These are phyloP conservation scores for Termitomyces sp. DNA, from an alignment of 768 basidiomycete genomes.

Conservation along the genomic window DNA sequence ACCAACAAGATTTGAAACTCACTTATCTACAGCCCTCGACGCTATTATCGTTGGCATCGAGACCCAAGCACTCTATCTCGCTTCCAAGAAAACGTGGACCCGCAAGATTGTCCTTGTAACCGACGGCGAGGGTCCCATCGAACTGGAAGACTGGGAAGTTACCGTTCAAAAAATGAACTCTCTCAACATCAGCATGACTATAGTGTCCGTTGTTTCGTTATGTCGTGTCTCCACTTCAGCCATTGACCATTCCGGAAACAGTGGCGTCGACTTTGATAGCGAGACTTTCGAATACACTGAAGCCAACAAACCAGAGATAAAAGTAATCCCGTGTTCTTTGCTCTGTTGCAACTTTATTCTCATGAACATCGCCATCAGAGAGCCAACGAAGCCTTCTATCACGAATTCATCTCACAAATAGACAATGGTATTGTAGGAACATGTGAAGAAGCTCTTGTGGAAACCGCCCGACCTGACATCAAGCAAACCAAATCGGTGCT, in stretches of 20 bases:
- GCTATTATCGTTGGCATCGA: constrained; percentile 85
- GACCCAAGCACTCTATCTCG: constrained; percentile 66
- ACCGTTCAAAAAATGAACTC: constrained; percentile 63
- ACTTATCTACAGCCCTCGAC: constrained; percentile 59
- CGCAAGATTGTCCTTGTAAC: constrained; percentile 82
- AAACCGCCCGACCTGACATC: constrained; percentile 58
- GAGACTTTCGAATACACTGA: constrained; percentile 60
- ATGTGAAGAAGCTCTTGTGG: constrained; percentile 60
- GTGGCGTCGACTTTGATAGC: constrained; percentile 89
- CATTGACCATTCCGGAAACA: constrained; percentile 25
- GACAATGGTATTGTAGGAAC: constrained; percentile 56
- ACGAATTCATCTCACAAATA: constrained; percentile 36
- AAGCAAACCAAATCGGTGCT: constrained; percentile 67
- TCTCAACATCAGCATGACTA: constrained; percentile 52
- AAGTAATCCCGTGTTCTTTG: constrained; percentile 44
- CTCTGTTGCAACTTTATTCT: neutral
- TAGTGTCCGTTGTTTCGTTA: constrained; percentile 54
- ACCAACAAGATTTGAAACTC: neutral
- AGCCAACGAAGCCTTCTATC: constrained; percentile 74
- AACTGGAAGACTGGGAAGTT: constrained; percentile 72
- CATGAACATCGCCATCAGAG: constrained; percentile 34
- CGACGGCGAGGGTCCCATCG: constrained; percentile 75
- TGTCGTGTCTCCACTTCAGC: neutral
- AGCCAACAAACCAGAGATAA: constrained; percentile 64
- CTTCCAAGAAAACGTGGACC: constrained; percentile 77